These are phyloP conservation scores for Phytophthora sp. DNA, from an alignment of 352 stramenopile genomes.

Conservation along the genomic window DNA sequence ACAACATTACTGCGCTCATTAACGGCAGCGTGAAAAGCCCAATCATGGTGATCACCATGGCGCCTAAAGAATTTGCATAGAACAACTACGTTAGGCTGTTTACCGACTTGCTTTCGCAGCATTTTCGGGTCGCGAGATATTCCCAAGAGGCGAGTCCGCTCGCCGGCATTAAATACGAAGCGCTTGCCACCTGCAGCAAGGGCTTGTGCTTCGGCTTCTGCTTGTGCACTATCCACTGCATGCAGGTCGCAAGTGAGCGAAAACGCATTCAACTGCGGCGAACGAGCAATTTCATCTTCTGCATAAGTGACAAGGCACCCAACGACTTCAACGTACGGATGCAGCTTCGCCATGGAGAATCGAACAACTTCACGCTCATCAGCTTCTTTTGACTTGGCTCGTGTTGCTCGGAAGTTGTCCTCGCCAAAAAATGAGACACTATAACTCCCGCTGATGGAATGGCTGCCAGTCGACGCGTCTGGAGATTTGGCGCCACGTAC, in stretches of 20 bases:
- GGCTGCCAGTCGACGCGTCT: not conserved
- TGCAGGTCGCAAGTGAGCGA: slow-evolving; percentile 48
- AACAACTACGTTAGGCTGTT: slow-evolving; percentile 49
- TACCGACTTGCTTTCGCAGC: not conserved
- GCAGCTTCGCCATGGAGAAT: slow-evolving; percentile 45
- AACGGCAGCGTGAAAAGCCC: slow-evolving; percentile 46
- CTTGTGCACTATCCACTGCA: slow-evolving; percentile 27
- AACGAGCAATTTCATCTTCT: slow-evolving; percentile 57
- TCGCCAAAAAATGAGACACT: slow-evolving; percentile 37
- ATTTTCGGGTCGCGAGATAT: slow-evolving; percentile 37
- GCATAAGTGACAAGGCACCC: slow-evolving; percentile 50
- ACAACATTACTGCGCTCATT: slow-evolving; percentile 27
- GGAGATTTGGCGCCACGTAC: slow-evolving; percentile 27
- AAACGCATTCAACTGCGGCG: slow-evolving; percentile 50
- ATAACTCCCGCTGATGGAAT: not conserved
- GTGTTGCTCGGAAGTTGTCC: slow-evolving; percentile 38
- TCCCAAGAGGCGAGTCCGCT: slow-evolving; percentile 29
- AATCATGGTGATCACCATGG: slow-evolving; percentile 26
- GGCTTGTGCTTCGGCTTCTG: slow-evolving; percentile 30
- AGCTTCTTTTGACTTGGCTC: slow-evolving; percentile 45
- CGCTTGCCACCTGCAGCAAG: slow-evolving; percentile 29
- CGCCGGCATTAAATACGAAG: slow-evolving; percentile 25
- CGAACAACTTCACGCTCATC: slow-evolving; percentile 47
- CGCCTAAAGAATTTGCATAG: slow-evolving; percentile 63
- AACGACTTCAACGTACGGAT: slow-evolving; percentile 56